Percentiles rank a stretch among this genome's conserved stretches.
phyloP scores from a whole-genome alignment of 345 rosid genomes.

The Brassica incana region DNA sequence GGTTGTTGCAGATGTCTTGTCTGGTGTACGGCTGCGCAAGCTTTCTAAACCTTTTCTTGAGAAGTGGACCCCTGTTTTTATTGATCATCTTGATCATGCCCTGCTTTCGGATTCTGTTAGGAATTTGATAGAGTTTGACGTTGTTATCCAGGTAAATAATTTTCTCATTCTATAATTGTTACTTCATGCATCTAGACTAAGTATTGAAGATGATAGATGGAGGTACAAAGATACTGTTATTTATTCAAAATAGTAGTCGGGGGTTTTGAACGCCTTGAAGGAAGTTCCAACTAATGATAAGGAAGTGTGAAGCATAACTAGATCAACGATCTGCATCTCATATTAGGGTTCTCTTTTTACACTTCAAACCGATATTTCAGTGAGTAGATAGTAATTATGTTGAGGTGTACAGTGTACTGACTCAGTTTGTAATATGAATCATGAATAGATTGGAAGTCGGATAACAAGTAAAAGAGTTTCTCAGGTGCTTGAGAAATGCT shows the following conservation, averaged over 20 bases:
- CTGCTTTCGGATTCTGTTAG: constrained; percentile 69
- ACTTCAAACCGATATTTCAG: constrained; percentile 6
- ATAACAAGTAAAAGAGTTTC: constrained; percentile 81
- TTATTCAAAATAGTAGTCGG: neutral
- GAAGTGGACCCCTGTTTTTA: constrained; percentile 49
- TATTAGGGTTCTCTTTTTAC: constrained; percentile 2
- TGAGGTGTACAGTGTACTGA: constrained; percentile 17
- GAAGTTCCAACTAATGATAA: neutral
- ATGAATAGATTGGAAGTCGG: constrained; percentile 82
- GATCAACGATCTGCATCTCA: constrained; percentile 2
- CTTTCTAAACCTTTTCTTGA: constrained; percentile 50
- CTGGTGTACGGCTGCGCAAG: constrained; percentile 88
- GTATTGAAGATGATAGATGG: constrained; percentile 12
- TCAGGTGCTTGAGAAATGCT: constrained; percentile 76
- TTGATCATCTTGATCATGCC: constrained; percentile 89
- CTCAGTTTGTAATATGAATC: constrained; percentile 27
- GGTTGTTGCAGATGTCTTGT: constrained; percentile 83
- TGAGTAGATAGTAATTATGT: neutral
- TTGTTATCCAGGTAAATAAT: constrained; percentile 71
- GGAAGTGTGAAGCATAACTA: constrained; percentile 8
- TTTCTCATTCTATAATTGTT: constrained; percentile 9
- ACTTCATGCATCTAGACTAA: constrained; percentile 23
- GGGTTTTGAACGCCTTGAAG: neutral
- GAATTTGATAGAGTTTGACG: constrained; percentile 60
- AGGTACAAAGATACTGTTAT: neutral